These are phyloP conservation scores for Termitomyces sp. DNA, from an alignment of 768 basidiomycete species.

Conservation along the genomic window DNA sequence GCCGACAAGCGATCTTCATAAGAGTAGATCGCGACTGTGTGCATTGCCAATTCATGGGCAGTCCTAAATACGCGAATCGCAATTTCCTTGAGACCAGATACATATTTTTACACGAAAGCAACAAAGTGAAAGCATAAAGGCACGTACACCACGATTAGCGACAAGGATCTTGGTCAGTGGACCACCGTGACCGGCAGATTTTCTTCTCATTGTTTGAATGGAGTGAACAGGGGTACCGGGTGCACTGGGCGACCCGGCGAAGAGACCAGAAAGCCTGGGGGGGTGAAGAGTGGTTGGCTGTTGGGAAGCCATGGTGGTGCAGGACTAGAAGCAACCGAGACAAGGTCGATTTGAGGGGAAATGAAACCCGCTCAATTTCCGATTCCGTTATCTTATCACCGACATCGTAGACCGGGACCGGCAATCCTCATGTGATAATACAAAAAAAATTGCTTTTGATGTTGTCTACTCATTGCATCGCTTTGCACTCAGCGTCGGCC, in stretches of 20 bases:
- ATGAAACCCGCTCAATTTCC: slow-evolving; percentile 16
- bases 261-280: slow-evolving; percentile 66
- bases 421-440: slow-evolving; percentile 11
- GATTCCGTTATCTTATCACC: slow-evolving; percentile 1
- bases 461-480: too few species aligned
- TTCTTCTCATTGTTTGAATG: slow-evolving; percentile 87
- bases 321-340: slow-evolving; percentile 1
- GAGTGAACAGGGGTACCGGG: slow-evolving; percentile 86
- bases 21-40: slow-evolving; percentile 98
- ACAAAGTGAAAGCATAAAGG: slow-evolving; percentile 5
- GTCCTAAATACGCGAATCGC: slow-evolving; percentile 98
- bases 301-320: slow-evolving; percentile 36
- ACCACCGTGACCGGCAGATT: slow-evolving; percentile 85
- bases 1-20: slow-evolving; percentile 95
- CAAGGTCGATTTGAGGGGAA: slow-evolving; percentile 5
- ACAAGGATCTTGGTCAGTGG: slow-evolving; percentile 90
- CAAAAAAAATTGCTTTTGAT: neutral
- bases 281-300: slow-evolving; percentile 52
- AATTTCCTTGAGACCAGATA: slow-evolving; percentile 72
- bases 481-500: too few species aligned
- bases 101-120: slow-evolving; percentile 5
- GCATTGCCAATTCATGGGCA: slow-evolving; percentile 98
- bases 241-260: slow-evolving; percentile 67
- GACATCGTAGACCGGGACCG: neutral
- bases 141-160: slow-evolving; percentile 82